Percentiles rank a stretch among this genome's conserved stretches.
phyloP scores from a whole-genome alignment of 2,329 filamentous ascomycete species.

The Chaetoscypha palmicola region DNA sequence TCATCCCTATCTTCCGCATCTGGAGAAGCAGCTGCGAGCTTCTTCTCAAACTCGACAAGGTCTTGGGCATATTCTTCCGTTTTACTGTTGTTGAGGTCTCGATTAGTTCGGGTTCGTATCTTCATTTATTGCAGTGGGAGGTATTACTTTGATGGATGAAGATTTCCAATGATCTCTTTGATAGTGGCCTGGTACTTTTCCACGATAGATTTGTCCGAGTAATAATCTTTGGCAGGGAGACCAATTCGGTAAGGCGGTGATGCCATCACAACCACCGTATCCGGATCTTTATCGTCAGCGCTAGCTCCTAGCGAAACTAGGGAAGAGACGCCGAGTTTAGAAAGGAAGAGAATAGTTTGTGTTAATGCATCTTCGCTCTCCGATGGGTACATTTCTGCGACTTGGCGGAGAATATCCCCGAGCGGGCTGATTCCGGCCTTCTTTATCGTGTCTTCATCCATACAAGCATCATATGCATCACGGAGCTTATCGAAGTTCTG shows the following conservation, averaged over 20 bases:
- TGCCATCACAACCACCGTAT: slow-evolving; percentile 42
- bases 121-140: too few relatives aligned
- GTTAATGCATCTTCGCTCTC: slow-evolving; percentile 27
- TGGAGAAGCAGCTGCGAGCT: slow-evolving; percentile 52
- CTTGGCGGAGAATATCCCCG: slow-evolving; percentile 44
- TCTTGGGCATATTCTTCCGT: slow-evolving; percentile 28
- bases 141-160: slow-evolving; percentile 18
- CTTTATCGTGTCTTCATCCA: slow-evolving; percentile 52
- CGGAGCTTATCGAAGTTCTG: slow-evolving; percentile 62
- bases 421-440: slow-evolving; percentile 50
- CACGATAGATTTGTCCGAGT: slow-evolving; percentile 47
- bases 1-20: slow-evolving; percentile 52
- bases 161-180: slow-evolving; percentile 23
- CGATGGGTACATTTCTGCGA: slow-evolving; percentile 40
- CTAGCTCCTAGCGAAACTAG: slow-evolving; percentile 26
- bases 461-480: slow-evolving; percentile 57
- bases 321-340: slow-evolving; percentile 38
- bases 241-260: slow-evolving; percentile 42
- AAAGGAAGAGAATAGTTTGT: slow-evolving; percentile 41
- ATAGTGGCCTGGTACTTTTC: slow-evolving; percentile 42
- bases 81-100: too few relatives aligned
- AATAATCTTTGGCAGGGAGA: slow-evolving; percentile 56
- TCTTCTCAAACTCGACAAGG: slow-evolving; percentile 53
- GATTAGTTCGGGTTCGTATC: too few relatives aligned
- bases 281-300: slow-evolving; percentile 41